Evolutionary conservation across 495 filamentous ascomycete genomes (phyloP).

Genomic region (Parathielavia appendiculata): DNA sequence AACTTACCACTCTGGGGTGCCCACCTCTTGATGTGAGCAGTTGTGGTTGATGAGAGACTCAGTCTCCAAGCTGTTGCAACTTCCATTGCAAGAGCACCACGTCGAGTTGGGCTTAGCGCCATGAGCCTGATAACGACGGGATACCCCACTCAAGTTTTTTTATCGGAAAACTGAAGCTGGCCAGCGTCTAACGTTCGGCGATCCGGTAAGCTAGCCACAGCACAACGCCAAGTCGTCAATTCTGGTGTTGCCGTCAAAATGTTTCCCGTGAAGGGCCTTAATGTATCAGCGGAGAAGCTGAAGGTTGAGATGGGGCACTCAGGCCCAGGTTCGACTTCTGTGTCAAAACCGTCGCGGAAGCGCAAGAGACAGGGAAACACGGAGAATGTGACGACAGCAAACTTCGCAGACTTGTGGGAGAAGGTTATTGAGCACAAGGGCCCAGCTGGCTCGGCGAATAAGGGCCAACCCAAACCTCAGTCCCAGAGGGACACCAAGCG

Average conservation of each 20-base stretch:
- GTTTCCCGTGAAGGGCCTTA: slow-evolving; percentile 94
- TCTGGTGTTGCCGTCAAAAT: slow-evolving; percentile 41
- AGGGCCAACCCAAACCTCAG: slow-evolving; percentile 48
- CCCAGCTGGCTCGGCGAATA: too few relatives aligned
- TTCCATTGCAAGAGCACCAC: too few relatives aligned
- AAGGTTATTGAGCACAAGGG: slow-evolving; percentile 71
- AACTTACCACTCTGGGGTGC: too few relatives aligned
- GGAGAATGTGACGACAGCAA: slow-evolving; percentile 58
- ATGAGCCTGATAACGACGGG: too few relatives aligned
- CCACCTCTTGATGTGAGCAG: too few relatives aligned
- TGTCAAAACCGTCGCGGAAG: slow-evolving; percentile 43
- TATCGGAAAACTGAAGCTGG: neutral
- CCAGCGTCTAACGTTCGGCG: neutral
- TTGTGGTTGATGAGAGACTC: too few relatives aligned
- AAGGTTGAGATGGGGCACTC: slow-evolving; percentile 57
- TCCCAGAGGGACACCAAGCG: slow-evolving; percentile 13
- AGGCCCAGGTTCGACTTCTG: slow-evolving; percentile 28
- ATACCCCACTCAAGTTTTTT: slow-evolving; percentile 20
- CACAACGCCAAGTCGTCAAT: slow-evolving; percentile 5
- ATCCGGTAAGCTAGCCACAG: neutral
- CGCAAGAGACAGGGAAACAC: slow-evolving; percentile 52
- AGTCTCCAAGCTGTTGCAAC: too few relatives aligned
- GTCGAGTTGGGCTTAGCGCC: too few relatives aligned
- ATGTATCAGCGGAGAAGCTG: slow-evolving; percentile 62
- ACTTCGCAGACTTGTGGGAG: slow-evolving; percentile 72